Evolutionary conservation across 106 monocot species (phyloP).

Genomic region (Apostasia shenzhenica): DNA sequence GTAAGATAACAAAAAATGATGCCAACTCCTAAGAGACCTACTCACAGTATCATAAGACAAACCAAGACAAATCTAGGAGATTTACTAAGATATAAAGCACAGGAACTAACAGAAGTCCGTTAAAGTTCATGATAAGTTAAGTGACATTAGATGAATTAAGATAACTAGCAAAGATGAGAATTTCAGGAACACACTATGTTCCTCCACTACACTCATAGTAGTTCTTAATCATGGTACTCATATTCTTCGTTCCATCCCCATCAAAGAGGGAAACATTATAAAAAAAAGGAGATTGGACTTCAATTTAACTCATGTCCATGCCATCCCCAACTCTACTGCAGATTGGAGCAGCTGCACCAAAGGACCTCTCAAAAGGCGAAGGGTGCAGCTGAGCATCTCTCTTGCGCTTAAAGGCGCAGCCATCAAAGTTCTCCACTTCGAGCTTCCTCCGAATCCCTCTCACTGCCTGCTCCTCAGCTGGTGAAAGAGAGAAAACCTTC

Average conservation of each 20-base stretch:
- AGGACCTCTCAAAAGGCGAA: conserved; percentile 95
- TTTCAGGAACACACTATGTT: not conserved
- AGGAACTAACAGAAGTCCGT: not conserved
- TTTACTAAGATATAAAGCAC: not conserved
- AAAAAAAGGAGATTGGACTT: not conserved
- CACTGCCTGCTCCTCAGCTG: conserved; percentile 72
- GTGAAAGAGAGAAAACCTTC: conserved; percentile 83
- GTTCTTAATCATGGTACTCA: not conserved
- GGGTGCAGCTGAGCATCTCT: conserved; percentile 68
- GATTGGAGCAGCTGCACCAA: conserved; percentile 62
- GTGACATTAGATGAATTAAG: not conserved
- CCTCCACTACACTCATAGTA: not conserved
- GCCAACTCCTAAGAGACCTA: not conserved
- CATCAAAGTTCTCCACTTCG: conserved; percentile 47
- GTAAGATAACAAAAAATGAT: not conserved
- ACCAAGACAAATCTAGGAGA: not conserved
- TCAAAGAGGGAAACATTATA: conserved; percentile 15
- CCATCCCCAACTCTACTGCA: conserved; percentile 93
- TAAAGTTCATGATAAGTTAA: not conserved
- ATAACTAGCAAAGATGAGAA: not conserved
- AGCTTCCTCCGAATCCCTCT: conserved; percentile 90
- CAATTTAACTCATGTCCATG: conserved; percentile 88
- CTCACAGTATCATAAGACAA: not conserved
- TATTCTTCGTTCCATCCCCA: not conserved
- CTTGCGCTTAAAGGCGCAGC: conserved; percentile 80